These are phyloP conservation scores for Annulohypoxylon truncatum DNA, from an alignment of 2,329 filamentous ascomycete genomes.

Conservation along the genomic window DNA sequence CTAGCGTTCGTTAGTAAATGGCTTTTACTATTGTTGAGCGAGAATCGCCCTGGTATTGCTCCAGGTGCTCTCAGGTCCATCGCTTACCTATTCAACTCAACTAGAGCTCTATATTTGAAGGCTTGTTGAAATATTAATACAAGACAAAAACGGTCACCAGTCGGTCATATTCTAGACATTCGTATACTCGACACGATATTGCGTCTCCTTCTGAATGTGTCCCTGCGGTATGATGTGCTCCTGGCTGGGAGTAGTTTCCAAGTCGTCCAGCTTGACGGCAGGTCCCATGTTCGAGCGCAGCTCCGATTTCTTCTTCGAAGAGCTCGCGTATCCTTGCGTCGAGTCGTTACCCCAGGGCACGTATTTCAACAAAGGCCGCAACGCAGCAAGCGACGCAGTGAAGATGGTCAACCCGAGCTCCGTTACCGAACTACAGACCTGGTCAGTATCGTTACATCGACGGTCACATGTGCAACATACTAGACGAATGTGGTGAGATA, in stretches of 20 bases:
- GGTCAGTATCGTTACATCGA: background rate
- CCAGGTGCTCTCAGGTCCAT: background rate
- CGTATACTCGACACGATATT: constrained; percentile 13
- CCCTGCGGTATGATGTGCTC: constrained; percentile 16
- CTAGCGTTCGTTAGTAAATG: background rate
- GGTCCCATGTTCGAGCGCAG: constrained; percentile 10
- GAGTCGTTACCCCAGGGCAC: constrained; percentile 2
- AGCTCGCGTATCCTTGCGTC: background rate
- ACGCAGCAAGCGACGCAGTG: constrained; percentile 20
- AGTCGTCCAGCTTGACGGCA: constrained; percentile 13
- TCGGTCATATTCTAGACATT: constrained; percentile 8
- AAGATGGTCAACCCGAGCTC: constrained; percentile 13
- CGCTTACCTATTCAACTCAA: constrained; percentile 13
- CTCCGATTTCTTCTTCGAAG: constrained; percentile 20
- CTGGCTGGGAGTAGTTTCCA: constrained; percentile 4
- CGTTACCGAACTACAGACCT: constrained; percentile 7
- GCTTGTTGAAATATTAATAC: constrained; percentile 6
- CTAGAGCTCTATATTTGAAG: background rate
- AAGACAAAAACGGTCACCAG: constrained; percentile 1
- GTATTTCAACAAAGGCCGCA: constrained; percentile 18
- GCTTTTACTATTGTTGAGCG: background rate
- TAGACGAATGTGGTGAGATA: constrained; percentile 22
- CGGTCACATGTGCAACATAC: background rate
- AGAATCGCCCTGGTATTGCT: background rate
- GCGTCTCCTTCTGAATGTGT: constrained; percentile 14